phyloP scores from a whole-genome alignment of 306 rosid genomes.

The Echinosophora koreensis region DNA sequence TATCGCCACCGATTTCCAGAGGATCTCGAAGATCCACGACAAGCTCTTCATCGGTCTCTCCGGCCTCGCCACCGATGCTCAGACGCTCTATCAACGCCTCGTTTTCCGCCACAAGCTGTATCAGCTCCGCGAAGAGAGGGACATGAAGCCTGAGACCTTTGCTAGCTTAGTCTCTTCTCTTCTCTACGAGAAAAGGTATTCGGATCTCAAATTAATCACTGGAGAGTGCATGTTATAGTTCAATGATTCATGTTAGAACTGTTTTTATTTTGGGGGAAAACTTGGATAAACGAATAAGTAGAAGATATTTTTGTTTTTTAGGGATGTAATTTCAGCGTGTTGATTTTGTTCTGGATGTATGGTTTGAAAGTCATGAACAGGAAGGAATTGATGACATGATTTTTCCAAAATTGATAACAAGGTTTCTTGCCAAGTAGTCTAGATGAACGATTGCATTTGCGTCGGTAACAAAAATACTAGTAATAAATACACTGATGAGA shows the following conservation, averaged over 20 bases:
- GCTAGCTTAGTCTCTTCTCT: constrained; percentile 87
- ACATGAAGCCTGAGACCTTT: constrained; percentile 94
- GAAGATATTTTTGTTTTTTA: too few species aligned
- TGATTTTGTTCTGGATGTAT: too few species aligned
- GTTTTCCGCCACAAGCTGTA: constrained; percentile 88
- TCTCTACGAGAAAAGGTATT: constrained; percentile 88
- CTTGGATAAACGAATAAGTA: background rate
- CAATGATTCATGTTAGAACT: background rate
- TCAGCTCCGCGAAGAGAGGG: constrained; percentile 92
- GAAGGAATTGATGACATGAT: background rate
- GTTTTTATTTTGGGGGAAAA: too few species aligned
- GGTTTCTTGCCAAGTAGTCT: background rate
- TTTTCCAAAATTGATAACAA: too few species aligned
- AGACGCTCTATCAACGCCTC: constrained; percentile 88
- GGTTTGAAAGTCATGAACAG: background rate
- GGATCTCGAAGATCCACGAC: constrained; percentile 78
- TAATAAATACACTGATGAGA: background rate
- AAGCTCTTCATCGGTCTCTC: constrained; percentile 86
- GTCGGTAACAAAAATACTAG: background rate
- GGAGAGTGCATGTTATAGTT: too few species aligned
- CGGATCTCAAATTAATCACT: background rate
- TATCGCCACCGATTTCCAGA: constrained; percentile 87
- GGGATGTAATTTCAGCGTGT: background rate
- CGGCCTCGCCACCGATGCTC: constrained; percentile 97
- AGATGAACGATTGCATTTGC: background rate